Conservation (phyloP, 805 yeast species). For the Torulaspora delbrueckii region DNA sequence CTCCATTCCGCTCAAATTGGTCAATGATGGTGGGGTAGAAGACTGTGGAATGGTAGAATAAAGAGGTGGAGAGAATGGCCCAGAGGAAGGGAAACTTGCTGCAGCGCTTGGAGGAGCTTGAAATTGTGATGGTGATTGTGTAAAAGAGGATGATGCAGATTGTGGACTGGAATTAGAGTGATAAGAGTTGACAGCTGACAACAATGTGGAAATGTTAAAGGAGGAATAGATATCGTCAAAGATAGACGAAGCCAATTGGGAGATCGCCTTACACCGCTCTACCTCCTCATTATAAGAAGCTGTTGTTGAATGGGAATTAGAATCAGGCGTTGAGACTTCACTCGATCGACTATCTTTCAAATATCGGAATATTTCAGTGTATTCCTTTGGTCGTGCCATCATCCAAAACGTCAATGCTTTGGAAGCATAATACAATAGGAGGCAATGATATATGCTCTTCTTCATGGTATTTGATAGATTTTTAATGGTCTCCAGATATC, state of each 20-base stretch:
- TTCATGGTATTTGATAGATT: conserved; percentile 36
- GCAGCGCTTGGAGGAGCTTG: conserved; percentile 5
- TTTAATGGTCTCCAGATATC: conserved; percentile 40
- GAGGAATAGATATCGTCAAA: conserved; percentile 28
- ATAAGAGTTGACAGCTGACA: conserved; percentile 14
- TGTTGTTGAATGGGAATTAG: neutral
- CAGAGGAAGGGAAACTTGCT: conserved; percentile 4
- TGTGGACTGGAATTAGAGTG: conserved; percentile 10
- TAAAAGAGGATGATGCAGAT: conserved; percentile 12
- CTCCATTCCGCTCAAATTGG: conserved; percentile 1
- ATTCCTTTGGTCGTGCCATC: conserved; percentile 45
- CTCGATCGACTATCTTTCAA: conserved; percentile 2
- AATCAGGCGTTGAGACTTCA: neutral
- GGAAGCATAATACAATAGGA: conserved; percentile 44
- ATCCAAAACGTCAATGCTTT: conserved; percentile 48
- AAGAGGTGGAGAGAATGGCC: conserved; percentile 8
- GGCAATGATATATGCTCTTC: conserved; percentile 43
- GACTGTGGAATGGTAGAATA: conserved; percentile 6
- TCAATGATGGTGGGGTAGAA: conserved; percentile 7
- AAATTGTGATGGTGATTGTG: neutral
- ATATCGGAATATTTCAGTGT: conserved; percentile 23
- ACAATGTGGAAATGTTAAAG: conserved; percentile 21
- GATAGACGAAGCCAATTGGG: conserved; percentile 16
- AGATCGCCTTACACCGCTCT: conserved; percentile 14
- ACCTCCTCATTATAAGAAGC: conserved; percentile 2